Base-by-base conservation (phyloP, 1,284 basidiomycete species). In the Ceratobasidium theobromae region DNA sequence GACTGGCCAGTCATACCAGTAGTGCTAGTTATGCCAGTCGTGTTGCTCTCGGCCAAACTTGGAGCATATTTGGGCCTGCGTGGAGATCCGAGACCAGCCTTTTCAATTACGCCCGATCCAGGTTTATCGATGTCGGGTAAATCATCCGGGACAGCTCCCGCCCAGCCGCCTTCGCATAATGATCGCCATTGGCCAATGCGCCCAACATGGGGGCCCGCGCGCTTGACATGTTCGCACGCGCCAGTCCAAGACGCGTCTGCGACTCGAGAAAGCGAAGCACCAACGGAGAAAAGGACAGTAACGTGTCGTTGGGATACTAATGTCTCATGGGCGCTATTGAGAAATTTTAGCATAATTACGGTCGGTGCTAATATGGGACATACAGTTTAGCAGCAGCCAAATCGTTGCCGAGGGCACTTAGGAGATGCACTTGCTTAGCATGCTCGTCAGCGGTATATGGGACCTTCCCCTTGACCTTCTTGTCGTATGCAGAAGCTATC, bases 311-410 rank as follows among this genome's bases (percentile, higher is more conserved):
- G 83, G 3, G 84, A 84, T 23, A 89, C 80, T 40, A 79, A 77
- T 0, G 86, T 72, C 0, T 85, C 75, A 73, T 91, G 89, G 52
- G 53, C 54, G 12, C 65, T 67, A 40, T 14, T 4, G 43, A 52
- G 25, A 6, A 2, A 14, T 27, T 16, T n/a, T n/a, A n/a, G n/a
- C n/a, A n/a, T 27, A 28, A 33, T 30, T 23, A 28, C 28, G 25
- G 23, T 21, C 1, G 8, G 2, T 18, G 30, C 28, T n/a, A 43
- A 52, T 52, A 28, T 48, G 28, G 16, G 5, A 23, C 86, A 74
- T 54, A 89, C 89, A 86, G 84, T 79, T 88, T 90, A 72, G 88
- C 86, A 72, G 88, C 84, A 8, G 87, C 86, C 67, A 90, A 85
- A 72, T 91, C 89, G 8, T 87, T 86, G 0, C 88, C 89, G 14